Conservation (phyloP, 1,139 yeast species). For the Diutina pseudorugosa region DNA sequence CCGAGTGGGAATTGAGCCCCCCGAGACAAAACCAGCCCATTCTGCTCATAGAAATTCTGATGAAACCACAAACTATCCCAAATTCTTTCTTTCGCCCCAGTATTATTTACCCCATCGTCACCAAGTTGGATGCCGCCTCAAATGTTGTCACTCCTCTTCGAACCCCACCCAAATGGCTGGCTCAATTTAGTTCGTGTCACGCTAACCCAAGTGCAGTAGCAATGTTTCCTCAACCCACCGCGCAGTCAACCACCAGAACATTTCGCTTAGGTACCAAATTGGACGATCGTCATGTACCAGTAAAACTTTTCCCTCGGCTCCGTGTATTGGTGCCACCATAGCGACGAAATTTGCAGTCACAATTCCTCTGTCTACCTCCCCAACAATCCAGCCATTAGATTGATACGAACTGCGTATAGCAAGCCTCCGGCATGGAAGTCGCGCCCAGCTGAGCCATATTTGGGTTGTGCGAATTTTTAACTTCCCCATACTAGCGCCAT, state of each 20-base stretch:
- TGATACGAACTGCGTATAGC: not conserved
- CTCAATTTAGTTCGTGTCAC: not conserved
- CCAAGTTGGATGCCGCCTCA: not conserved
- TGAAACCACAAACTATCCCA: too few relatives aligned
- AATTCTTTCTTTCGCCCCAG: too few relatives aligned
- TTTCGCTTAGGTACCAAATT: not conserved
- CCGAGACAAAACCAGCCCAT: too few relatives aligned
- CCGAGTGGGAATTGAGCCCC: not conserved
- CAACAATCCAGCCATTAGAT: not conserved
- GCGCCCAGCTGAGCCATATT: not conserved
- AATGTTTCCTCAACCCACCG: not conserved
- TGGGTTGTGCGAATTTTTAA: slow-evolving; percentile 4
- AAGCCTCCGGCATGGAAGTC: slow-evolving; percentile 3
- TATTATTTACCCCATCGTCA: not conserved
- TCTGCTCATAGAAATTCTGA: too few relatives aligned
- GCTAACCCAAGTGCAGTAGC: not conserved
- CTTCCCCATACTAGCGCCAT: not conserved
- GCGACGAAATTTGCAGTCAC: not conserved
- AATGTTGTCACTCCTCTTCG: not conserved
- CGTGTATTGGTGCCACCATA: too few relatives aligned
- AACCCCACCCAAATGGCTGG: not conserved
- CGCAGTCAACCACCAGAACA: not conserved
- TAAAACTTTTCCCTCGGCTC: not conserved
- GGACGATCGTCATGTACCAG: not conserved
- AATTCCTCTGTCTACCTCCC: not conserved